Conservation (phyloP, 2,329 filamentous ascomycete species). For the Fusarium sp. region DNA sequence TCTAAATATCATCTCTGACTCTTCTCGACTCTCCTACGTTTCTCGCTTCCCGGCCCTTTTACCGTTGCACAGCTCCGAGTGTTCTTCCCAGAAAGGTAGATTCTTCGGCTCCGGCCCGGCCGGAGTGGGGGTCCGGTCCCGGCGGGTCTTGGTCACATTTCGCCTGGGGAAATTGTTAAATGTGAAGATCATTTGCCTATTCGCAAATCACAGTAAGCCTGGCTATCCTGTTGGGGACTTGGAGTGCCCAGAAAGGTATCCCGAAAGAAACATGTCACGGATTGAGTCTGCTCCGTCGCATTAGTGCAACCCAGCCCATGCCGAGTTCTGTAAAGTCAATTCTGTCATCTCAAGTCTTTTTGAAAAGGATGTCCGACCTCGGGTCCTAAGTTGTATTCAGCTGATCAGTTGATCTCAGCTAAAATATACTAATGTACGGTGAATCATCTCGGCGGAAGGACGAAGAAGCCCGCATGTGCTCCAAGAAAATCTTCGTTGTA, state of each 20-base stretch:
- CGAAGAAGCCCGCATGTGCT: not conserved
- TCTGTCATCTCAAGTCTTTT: constrained; percentile 18
- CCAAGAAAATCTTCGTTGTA: too few species aligned
- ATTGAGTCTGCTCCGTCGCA: constrained; percentile 17
- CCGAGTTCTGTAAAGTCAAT: constrained; percentile 16
- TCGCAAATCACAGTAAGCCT: constrained; percentile 35
- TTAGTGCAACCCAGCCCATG: constrained; percentile 31
- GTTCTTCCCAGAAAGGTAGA: constrained; percentile 19
- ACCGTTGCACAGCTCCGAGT: constrained; percentile 25
- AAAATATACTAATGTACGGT: constrained; percentile 3
- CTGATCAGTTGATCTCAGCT: constrained; percentile 19
- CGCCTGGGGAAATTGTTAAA: constrained; percentile 11
- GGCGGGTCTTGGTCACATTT: constrained; percentile 13
- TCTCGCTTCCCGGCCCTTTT: constrained; percentile 17
- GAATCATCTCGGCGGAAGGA: constrained; percentile 16
- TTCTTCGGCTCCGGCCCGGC: constrained; percentile 38
- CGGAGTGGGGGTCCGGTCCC: constrained; percentile 33
- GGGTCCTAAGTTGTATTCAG: constrained; percentile 18
- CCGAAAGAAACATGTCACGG: constrained; percentile 32
- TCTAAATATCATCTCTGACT: not conserved
- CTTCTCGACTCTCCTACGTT: not conserved
- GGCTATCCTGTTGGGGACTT: constrained; percentile 14
- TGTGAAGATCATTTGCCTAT: constrained; percentile 30
- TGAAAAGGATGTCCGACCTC: constrained; percentile 34
- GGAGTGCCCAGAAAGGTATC: constrained; percentile 34